Conservation (phyloP, 2,329 filamentous ascomycete species). For the Xylariaceae sp. region DNA sequence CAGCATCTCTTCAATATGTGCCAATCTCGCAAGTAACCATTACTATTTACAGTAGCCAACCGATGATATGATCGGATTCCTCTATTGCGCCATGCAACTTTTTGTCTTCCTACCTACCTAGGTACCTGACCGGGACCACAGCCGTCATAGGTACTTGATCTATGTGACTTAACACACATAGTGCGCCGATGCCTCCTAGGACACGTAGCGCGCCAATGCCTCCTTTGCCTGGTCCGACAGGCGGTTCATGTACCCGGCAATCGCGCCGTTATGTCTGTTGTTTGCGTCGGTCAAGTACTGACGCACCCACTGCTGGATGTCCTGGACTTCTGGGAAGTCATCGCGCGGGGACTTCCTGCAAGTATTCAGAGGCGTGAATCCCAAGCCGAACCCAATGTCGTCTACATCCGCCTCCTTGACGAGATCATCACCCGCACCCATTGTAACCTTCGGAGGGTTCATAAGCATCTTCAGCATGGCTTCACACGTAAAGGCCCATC, state of each 20-base stretch:
- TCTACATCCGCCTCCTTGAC: conserved; percentile 87
- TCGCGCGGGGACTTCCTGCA: conserved; percentile 69
- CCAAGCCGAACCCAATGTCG: conserved; percentile 88
- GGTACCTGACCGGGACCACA: too few species aligned
- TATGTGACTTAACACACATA: too few species aligned
- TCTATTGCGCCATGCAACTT: too few species aligned
- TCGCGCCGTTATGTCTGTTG: conserved; percentile 59
- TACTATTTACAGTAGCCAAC: too few species aligned
- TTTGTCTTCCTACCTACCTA: too few species aligned
- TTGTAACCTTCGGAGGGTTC: conserved; percentile 67
- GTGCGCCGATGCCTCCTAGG: conserved; percentile 7
- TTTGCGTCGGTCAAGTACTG: conserved; percentile 73
- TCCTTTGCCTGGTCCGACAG: conserved; percentile 54
- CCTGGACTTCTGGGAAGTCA: conserved; percentile 76
- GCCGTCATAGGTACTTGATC: too few species aligned
- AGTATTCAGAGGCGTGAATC: conserved; percentile 89
- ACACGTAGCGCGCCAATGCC: conserved; percentile 44
- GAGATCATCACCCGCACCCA: conserved; percentile 62
- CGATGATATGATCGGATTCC: too few species aligned
- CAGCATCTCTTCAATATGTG: too few species aligned
- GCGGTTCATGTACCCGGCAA: conserved; percentile 66
- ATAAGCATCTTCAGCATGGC: conserved; percentile 82
- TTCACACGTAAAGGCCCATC: conserved; percentile 86
- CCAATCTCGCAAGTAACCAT: too few species aligned
- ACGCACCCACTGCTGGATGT: conserved; percentile 79